phyloP scores from a whole-genome alignment of 2,329 filamentous ascomycete species.

The Hypocrella siamensis region DNA sequence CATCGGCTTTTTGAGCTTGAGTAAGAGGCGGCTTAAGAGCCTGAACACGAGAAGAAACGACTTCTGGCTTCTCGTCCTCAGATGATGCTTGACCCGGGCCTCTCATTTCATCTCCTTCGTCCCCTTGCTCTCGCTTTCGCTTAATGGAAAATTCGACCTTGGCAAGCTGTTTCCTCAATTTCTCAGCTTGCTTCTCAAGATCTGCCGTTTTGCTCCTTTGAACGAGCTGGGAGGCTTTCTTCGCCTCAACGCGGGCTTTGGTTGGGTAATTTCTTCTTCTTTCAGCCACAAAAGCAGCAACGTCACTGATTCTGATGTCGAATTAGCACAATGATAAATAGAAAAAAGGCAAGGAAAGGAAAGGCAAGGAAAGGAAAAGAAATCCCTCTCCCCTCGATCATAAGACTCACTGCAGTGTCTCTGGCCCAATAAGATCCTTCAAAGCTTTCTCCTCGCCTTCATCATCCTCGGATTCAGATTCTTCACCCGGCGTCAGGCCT shows the following conservation, averaged over 20 bases:
- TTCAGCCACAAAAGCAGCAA: conserved; percentile 68
- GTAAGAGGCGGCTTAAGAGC: conserved; percentile 20
- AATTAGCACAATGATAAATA: neutral
- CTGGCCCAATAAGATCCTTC: conserved; percentile 36
- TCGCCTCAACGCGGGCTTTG: conserved; percentile 49
- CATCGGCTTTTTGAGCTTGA: conserved; percentile 40
- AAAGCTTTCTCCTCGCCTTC: conserved; percentile 56
- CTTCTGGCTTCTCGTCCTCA: conserved; percentile 44
- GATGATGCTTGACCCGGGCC: conserved; percentile 34
- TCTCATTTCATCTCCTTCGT: conserved; percentile 51
- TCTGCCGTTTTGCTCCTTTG: conserved; percentile 41
- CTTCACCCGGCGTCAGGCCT: conserved; percentile 52
- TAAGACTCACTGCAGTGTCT: conserved; percentile 36
- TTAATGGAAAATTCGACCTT: conserved; percentile 58
- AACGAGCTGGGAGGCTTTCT: conserved; percentile 32
- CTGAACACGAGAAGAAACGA: conserved; percentile 31
- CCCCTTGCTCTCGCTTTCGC: conserved; percentile 51
- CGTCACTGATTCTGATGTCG: conserved; percentile 42
- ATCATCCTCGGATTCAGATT: conserved; percentile 49
- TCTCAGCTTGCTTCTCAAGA: conserved; percentile 44
- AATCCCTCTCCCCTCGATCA: neutral
- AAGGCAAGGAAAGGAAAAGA: no score
- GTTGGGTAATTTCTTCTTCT: conserved; percentile 71
- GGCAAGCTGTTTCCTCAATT: conserved; percentile 46
- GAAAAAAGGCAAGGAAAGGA: neutral